Percentiles rank a stretch among this genome's conserved stretches.
These are phyloP conservation scores for Colletotrichum liriopes DNA, from an alignment of 2,329 filamentous ascomycete species.

Conservation along the genomic window DNA sequence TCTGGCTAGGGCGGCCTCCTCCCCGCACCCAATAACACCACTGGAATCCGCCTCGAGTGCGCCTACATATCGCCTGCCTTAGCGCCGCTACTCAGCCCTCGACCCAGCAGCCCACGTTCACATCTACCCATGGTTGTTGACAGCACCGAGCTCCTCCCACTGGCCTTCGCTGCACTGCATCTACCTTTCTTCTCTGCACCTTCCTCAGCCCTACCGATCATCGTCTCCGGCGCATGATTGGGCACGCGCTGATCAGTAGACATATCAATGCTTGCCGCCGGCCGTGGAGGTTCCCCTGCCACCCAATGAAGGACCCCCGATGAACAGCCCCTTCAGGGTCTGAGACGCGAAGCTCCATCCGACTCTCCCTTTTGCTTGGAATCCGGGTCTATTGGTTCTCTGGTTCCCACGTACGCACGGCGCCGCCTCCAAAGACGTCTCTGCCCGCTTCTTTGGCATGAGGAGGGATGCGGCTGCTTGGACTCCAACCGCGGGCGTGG, in stretches of 20 bases:
- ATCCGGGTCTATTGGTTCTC: conserved; percentile 10
- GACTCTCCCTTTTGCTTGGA: conserved; percentile 11
- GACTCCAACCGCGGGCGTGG: conserved; percentile 7
- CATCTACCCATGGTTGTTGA: conserved; percentile 16
- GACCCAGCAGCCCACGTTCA: conserved; percentile 19
- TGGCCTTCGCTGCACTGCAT: conserved; percentile 13
- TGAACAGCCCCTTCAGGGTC: conserved; percentile 1
- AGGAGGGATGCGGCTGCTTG: conserved; percentile 13
- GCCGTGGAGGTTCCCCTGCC: neutral
- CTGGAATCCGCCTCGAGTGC: conserved; percentile 9
- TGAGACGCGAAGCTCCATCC: conserved; percentile 21
- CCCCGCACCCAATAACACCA: conserved; percentile 16
- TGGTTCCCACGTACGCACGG: neutral
- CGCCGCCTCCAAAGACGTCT: neutral
- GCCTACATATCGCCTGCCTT: conserved; percentile 36
- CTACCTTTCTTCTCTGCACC: conserved; percentile 23
- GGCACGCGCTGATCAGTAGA: neutral
- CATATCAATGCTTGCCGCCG: neutral
- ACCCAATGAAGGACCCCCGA: neutral
- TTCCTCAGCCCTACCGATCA: conserved; percentile 39
- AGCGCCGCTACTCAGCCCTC: conserved; percentile 38
- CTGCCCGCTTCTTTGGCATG: conserved; percentile 22
- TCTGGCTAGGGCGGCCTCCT: conserved; percentile 32
- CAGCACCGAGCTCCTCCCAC: conserved; percentile 6
- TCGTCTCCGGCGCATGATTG: neutral